Base-by-base conservation (phyloP, 148 eudicot genomes). In the Vaccinium vitisidaea region DNA sequence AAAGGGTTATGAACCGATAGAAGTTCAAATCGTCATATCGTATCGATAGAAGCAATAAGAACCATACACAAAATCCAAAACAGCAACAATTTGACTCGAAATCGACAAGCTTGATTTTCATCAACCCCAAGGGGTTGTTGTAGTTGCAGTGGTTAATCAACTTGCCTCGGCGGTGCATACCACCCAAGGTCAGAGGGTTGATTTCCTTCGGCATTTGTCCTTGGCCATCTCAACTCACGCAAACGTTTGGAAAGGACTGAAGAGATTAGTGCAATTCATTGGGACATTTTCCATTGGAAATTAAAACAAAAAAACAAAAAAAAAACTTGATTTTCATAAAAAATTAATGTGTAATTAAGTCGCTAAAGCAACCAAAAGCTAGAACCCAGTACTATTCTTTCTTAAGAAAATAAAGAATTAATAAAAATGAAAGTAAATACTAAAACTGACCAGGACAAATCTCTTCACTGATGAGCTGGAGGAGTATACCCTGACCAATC, bases 391-490 rank as follows among this genome's bases (percentile, higher is more conserved):
- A 18, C 59, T 1, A 50, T 23, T 12, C 4, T 77, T 48, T 48
- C 32, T 36, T 36, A 36, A 36, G 3, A 36, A 36, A 36, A 36
- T 36, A 36, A 3, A 36, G 39, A 36, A 36, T 36, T 36, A 58
- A 83, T 36, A 14, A 75, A 25, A 46, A 39, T 14, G 6, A 12
- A 56, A 21, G 27, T 19, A 65, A 15, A 65, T 65, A 30, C 39
- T 15, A 27, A 82, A 32, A 86, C 87, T 63, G 21, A 95, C 98
- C 95, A 85, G 98, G 95, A 85, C 94, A 92, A 89, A 92, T 86
- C 14, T 90, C 88, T 71, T 94, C 90, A 86, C 96, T 95, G 85
- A 95, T 87, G 83, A 95, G 98, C 84, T 93, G 92, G 79, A 95
- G 80, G 67, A 77, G 86, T 87, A 95, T 91, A 56, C 94, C 95